Evolutionary conservation across 129 eudicot genomes (phyloP), one percentile per base, ranked within the genome.

Genomic region (Gnaphalium uliginosum): DNA sequence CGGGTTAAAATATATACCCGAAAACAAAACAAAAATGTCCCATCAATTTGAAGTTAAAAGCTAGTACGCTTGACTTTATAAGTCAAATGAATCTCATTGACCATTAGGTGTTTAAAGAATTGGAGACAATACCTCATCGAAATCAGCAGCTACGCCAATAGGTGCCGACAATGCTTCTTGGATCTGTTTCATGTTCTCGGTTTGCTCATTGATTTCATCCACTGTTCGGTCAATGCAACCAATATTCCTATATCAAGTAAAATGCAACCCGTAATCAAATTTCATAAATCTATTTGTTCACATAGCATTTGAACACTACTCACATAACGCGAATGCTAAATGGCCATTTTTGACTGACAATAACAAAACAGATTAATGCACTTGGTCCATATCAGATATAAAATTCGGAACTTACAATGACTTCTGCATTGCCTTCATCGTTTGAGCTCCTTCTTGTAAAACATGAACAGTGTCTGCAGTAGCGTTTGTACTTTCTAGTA

Each of bases 161-260:
- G 89, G 89, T 68, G 87, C 75, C 24, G 89, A 72, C 71, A 86
- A 69, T n/a, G 89, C 89, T 68, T 80, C 89, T 60, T 82, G 89
- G 66, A 86, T 86, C 63, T 76, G 78, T 77, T 83, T 82, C 81
- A 82, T 82, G 80, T 69, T 79, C 41, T 86, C 87, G 0, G 85
- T 72, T 81, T 86, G 89, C 74, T 79, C 86, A 23, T 82, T 85
- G 53, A 85, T 82, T 73, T 82, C 89, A 71, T 85, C 86, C 83
- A 86, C 76, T 64, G 87, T 86, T 72, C 73, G 76, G 78, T 86
- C 89, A 32, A 86, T 81, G 32, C 80, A 86, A 68, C 69, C 81
- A 29, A 86, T 83, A 14, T 69, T 86, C 80, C 89, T 86, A 85
- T 43, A 72, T 24, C 26, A 41, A 10, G n/a, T n/a, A n/a, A 63